A percentile compares a stretch with the other conserved stretches of the same genome.
These are phyloP conservation scores for Gentiana macrophylla DNA, from an alignment of 257 asterid species.

Conservation along the genomic window DNA sequence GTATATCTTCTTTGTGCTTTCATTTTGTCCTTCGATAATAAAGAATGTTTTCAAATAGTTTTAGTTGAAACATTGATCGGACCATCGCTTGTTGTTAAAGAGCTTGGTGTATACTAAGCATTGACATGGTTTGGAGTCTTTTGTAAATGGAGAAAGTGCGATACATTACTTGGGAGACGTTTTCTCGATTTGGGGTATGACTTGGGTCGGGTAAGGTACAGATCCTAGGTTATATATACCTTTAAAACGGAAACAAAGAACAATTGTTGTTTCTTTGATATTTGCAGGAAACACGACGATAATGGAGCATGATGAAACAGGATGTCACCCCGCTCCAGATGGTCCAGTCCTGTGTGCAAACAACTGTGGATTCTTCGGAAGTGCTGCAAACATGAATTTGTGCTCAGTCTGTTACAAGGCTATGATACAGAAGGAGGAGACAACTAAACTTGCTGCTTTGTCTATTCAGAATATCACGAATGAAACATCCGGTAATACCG, in stretches of 20 bases:
- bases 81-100: too few species aligned
- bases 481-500: slow-evolving; percentile 9
- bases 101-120: too few species aligned
- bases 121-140: background rate
- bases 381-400: slow-evolving; percentile 31
- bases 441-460: slow-evolving; percentile 23
- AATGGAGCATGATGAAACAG: slow-evolving; percentile 21
- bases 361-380: slow-evolving; percentile 34
- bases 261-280: background rate
- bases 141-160: too few species aligned
- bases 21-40: too few species aligned
- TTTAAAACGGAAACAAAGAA: background rate
- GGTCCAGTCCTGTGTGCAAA: slow-evolving; percentile 28
- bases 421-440: slow-evolving; percentile 23
- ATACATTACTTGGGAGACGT: background rate
- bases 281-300: background rate
- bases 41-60: too few species aligned
- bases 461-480: slow-evolving; percentile 24
- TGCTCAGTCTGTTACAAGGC: slow-evolving; percentile 33
- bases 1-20: too few species aligned
- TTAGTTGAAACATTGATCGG: too few species aligned
- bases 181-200: background rate
- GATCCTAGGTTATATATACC: too few species aligned
- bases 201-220: background rate
- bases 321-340: slow-evolving; percentile 27